Percentiles rank a stretch among this genome's conserved stretches.
These are phyloP conservation scores for Backusella psychrophila DNA, from an alignment of 192 early-diverging fungal species.

Conservation along the genomic window DNA sequence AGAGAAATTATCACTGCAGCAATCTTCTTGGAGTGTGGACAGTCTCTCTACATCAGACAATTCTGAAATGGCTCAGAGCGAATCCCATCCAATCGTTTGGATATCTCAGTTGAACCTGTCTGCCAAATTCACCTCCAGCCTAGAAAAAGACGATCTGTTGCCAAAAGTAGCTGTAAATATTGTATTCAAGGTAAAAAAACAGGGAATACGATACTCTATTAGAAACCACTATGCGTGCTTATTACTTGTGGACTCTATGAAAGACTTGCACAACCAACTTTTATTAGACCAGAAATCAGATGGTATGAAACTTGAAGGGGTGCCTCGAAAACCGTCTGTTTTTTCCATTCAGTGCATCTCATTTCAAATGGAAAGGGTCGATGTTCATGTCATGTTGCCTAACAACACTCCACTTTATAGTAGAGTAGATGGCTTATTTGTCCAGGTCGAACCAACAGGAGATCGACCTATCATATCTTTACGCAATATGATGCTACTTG, in stretches of 20 bases:
- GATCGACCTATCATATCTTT: not conserved
- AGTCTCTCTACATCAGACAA: not conserved
- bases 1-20: not conserved
- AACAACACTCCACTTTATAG: not conserved
- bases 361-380: not conserved
- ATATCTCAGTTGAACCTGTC: not conserved
- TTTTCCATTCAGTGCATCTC: not conserved
- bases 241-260: not conserved
- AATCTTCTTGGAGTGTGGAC: not conserved
- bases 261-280: not conserved
- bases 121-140: not conserved
- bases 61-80: not conserved
- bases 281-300: not conserved
- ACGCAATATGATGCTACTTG: not conserved
- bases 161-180: not conserved
- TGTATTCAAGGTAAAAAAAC: not conserved
- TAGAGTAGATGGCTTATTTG: not conserved
- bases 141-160: not conserved
- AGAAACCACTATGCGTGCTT: slow-evolving; percentile 1
- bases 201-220: not conserved
- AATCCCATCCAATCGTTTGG: not conserved
- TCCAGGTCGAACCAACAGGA: not conserved
- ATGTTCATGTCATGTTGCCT: slow-evolving; percentile 4
- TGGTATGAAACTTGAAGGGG: no score
- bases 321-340: no score